These are phyloP conservation scores for Bacidia gigantensis DNA, from an alignment of 495 filamentous ascomycete species.

Conservation along the genomic window DNA sequence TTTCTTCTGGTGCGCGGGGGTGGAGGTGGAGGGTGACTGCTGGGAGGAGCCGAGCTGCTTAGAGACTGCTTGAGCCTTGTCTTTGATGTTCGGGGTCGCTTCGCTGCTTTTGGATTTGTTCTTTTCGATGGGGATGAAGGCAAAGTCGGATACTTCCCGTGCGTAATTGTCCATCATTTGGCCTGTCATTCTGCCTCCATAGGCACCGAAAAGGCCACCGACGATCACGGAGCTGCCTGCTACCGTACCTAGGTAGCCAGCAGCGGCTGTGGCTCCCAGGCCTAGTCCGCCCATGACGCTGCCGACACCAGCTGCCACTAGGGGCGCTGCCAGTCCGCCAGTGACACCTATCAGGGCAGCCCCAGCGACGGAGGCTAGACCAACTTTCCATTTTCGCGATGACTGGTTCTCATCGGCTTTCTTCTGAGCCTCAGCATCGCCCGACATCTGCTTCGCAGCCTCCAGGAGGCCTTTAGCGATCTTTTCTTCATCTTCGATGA, in stretches of 20 bases:
- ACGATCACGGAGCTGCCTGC: constrained; percentile 65
- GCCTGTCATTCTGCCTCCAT: constrained; percentile 70
- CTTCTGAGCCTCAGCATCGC: constrained; percentile 51
- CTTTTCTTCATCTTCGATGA: constrained; percentile 59
- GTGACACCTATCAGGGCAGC: constrained; percentile 71
- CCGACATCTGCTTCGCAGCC: constrained; percentile 54
- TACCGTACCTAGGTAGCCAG: constrained; percentile 63
- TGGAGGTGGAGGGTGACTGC: background rate
- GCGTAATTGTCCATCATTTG: constrained; percentile 82
- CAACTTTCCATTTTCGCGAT: constrained; percentile 64
- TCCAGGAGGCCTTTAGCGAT: constrained; percentile 62
- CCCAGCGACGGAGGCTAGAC: constrained; percentile 64
- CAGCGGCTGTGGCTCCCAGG: constrained; percentile 63
- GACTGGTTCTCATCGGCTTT: constrained; percentile 52
- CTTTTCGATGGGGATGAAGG: constrained; percentile 56
- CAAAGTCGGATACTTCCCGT: constrained; percentile 78
- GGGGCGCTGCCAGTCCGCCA: constrained; percentile 64
- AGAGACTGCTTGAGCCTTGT: constrained; percentile 23
- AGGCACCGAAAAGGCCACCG: constrained; percentile 77
- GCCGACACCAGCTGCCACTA: constrained; percentile 72
- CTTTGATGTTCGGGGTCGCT: constrained; percentile 26
- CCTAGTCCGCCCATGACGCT: constrained; percentile 70
- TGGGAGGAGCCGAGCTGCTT: constrained; percentile 6
- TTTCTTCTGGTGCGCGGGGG: background rate
- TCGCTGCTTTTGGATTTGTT: background rate